These are phyloP conservation scores for Fusarium tuaranense DNA, from an alignment of 2,329 filamentous ascomycete species.

Conservation along the genomic window DNA sequence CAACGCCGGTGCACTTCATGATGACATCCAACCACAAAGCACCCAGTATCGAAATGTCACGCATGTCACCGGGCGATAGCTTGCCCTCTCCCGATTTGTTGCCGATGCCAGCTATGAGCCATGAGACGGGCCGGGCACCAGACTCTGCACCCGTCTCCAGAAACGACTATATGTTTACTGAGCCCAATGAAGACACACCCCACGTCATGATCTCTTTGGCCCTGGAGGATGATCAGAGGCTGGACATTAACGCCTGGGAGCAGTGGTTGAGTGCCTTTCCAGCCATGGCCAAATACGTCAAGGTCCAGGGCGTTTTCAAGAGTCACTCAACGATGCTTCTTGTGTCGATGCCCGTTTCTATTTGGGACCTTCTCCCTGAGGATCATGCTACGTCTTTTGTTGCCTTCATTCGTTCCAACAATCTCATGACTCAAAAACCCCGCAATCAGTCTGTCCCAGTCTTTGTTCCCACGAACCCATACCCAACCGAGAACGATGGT, in stretches of 20 bases:
- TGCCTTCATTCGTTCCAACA: conserved; percentile 70
- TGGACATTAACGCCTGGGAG: conserved; percentile 70
- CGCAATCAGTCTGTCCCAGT: conserved; percentile 37
- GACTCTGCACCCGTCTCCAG: conserved; percentile 38
- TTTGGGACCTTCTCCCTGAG: conserved; percentile 71
- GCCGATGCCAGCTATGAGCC: conserved; percentile 31
- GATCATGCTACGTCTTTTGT: conserved; percentile 68
- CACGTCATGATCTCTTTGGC: conserved; percentile 72
- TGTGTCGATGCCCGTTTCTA: conserved; percentile 68
- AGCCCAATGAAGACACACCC: conserved; percentile 66
- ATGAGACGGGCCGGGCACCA: conserved; percentile 43
- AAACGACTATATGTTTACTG: conserved; percentile 48
- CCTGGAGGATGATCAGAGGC: conserved; percentile 66
- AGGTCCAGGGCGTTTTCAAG: conserved; percentile 71
- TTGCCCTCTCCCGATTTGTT: conserved; percentile 38
- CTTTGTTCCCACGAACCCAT: conserved; percentile 38
- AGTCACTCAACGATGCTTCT: conserved; percentile 70
- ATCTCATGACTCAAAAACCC: conserved; percentile 55
- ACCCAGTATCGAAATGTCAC: conserved; percentile 67
- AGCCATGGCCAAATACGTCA: conserved; percentile 69
- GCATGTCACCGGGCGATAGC: conserved; percentile 44
- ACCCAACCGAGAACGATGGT: conserved; percentile 40
- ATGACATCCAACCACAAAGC: conserved; percentile 71
- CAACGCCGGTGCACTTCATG: conserved; percentile 72
- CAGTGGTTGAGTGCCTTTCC: conserved; percentile 68